Evolutionary conservation across 352 stramenopile species (phyloP), one percentile per base, ranked within the genome.

Genomic region (Peronospora farinosa): DNA sequence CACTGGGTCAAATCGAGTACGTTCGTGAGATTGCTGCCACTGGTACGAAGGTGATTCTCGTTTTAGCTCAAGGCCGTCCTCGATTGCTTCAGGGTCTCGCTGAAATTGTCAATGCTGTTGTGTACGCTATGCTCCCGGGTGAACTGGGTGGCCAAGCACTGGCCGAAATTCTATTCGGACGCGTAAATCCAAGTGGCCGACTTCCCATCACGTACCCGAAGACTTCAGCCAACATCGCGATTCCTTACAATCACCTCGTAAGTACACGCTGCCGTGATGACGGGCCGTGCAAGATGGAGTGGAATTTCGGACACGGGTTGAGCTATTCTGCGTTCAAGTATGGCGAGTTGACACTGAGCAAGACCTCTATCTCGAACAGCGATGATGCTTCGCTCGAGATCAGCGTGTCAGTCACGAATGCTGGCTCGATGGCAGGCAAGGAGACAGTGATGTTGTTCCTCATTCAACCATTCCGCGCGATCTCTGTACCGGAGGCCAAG

Each of bases 141-240:
- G 78, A 90, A 32, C 53, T 80, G 9, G 85, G 86, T n/a, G 86
- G 86, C 1, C 75, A 88, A 47, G 85, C 82, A 5, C 69, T 95
- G n/a, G 82, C 86, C 30, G 81, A 95, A 46, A 84, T 95, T 39
- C 46, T 95, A 21, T 88, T 79, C 41, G 86, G 86, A 3, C 51
- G 54, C 7, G 69, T 85, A 7, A 94, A 92, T 60, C 85, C 85
- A 23, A 95, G 82, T 42, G 86, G 86, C 2, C 57, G 78, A 46
- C 63, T 95, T 5, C 80, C 85, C 1, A 84, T 95, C 54, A 95
- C 81, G 11, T 96, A 91, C 60, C 82, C 78, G 10, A 82, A 80
- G 56, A 60, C 74, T n/a, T 54, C 68, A 0, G 72, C 59, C 13
- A 81, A 71, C 27, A 62, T 79, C 28, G 65, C 54, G 15, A 86